Base-by-base conservation (phyloP, 768 basidiomycete genomes). In the Serpula lacrymans region DNA sequence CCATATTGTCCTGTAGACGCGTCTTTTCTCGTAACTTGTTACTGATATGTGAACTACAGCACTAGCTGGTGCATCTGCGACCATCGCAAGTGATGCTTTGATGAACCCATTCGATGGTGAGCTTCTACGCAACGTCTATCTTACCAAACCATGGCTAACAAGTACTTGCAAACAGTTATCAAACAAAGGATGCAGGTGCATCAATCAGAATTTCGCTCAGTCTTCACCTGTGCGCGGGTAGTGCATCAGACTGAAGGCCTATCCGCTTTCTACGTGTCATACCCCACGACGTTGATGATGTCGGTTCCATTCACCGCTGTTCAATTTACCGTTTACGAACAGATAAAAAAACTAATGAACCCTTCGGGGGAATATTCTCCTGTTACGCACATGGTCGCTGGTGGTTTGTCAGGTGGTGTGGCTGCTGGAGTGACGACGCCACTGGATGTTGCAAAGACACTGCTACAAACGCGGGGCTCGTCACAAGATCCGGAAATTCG, bases 61-160 rank as follows among this genome's bases (percentile, higher is more conserved):
- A 22, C 53, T 92, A 22, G 96, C 96, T 22, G 96, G 96, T 46
- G 96, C 92, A 32, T 79, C 85, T 0, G 96, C 95, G 0, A 97
- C 96, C 8, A 88, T 94, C 49, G 88, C 93, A 3, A 88, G 85
- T 43, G 96, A 99, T 68, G 96, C 96, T 2, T 70, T 98, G 40
- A 99, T 99, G 96, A 99, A 98, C 63, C 96, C 96, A 2, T 99
- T 99, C 57, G 96, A 99, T 67, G 95, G 95, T 96, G 62, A 59
- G 81, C 63, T 10, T 37, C 8, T 9, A 26, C 32, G 32, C 23
- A 23, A 29, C 42, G 40, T 35, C 33, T 29, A 26, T 37, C 27
- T 28, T 24, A 34, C 41, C 37, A 35, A 43, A 47, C 46, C 40
- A 46, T 47, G 39, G 30, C 39, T 49, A 41, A 18, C 20, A 24